Conservation (phyloP, 73 alveolate genomes). For the Paramecium tetraurelia region DNA sequence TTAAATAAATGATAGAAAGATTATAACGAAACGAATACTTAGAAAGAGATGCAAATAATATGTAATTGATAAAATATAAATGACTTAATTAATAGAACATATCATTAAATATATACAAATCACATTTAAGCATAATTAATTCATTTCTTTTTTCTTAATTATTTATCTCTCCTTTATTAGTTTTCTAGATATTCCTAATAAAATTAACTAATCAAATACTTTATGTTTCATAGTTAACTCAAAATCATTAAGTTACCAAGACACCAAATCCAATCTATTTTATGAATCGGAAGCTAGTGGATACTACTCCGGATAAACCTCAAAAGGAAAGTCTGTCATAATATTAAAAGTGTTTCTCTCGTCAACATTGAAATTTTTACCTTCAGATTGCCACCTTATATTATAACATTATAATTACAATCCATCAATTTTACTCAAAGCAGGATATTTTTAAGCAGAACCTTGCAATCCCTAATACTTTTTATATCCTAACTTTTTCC, state of each 20-base stretch:
- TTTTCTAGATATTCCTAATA: constrained; percentile 10
- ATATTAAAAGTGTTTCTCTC: neutral
- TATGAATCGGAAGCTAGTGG: constrained; percentile 37
- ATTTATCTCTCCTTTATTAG: constrained; percentile 1
- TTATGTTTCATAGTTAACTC: constrained; percentile 32
- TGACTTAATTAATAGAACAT: neutral
- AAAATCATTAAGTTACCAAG: constrained; percentile 25
- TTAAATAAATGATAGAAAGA: constrained; percentile 22
- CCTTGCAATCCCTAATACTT: neutral
- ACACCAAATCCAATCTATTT: neutral
- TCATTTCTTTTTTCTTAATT: neutral
- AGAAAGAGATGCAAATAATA: neutral
- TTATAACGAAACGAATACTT: neutral
- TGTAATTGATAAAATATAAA: constrained; percentile 5
- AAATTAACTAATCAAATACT: neutral
- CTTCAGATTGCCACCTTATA: neutral
- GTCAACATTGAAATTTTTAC: neutral
- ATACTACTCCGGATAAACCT: neutral
- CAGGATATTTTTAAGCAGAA: neutral
- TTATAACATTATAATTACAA: neutral
- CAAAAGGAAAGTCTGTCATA: constrained; percentile 23
- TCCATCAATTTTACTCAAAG: neutral
- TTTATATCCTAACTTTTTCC: neutral
- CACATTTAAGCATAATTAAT: neutral
- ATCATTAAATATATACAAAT: neutral